Conservation (phyloP, 2,329 filamentous ascomycete genomes). For the Nemania diffusa region DNA sequence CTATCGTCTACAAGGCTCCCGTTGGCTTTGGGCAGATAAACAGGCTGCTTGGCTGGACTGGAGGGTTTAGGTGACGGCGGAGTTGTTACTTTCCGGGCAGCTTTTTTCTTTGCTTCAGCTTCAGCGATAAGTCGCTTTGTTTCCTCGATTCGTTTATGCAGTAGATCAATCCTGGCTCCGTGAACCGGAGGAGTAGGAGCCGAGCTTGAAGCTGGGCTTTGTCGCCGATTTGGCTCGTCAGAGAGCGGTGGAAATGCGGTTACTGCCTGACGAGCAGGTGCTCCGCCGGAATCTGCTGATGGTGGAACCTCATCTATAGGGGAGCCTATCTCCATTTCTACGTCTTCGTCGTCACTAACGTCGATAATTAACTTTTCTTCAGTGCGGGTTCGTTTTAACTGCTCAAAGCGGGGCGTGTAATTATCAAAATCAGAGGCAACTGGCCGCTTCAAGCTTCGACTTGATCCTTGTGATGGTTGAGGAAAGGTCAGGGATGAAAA, state of each 20-base stretch:
- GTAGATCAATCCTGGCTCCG: slow-evolving; percentile 44
- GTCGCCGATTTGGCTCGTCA: slow-evolving; percentile 53
- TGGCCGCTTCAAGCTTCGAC: slow-evolving; percentile 63
- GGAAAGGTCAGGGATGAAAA: slow-evolving; percentile 32
- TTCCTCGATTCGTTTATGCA: slow-evolving; percentile 65
- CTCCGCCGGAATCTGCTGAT: slow-evolving; percentile 46
- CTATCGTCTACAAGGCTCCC: slow-evolving; percentile 26
- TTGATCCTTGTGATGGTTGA: slow-evolving; percentile 43
- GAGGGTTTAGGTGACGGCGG: slow-evolving; percentile 40
- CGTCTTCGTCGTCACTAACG: slow-evolving; percentile 78
- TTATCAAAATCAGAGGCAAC: slow-evolving; percentile 78
- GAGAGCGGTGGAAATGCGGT: slow-evolving; percentile 59
- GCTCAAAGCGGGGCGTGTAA: slow-evolving; percentile 53
- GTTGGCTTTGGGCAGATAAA: slow-evolving; percentile 29
- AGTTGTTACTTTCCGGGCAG: slow-evolving; percentile 41
- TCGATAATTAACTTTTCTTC: slow-evolving; percentile 76
- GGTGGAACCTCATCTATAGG: slow-evolving; percentile 56
- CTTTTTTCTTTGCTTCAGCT: slow-evolving; percentile 65
- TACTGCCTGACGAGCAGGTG: slow-evolving; percentile 45
- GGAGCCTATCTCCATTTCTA: slow-evolving; percentile 74
- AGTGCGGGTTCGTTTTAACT: slow-evolving; percentile 67
- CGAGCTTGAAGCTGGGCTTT: slow-evolving; percentile 53
- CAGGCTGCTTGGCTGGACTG: slow-evolving; percentile 30
- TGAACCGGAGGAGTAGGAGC: slow-evolving; percentile 50
- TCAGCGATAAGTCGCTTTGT: slow-evolving; percentile 69